Conservation (phyloP, 108 stramenopile genomes). For the Cyclotella sp. region DNA sequence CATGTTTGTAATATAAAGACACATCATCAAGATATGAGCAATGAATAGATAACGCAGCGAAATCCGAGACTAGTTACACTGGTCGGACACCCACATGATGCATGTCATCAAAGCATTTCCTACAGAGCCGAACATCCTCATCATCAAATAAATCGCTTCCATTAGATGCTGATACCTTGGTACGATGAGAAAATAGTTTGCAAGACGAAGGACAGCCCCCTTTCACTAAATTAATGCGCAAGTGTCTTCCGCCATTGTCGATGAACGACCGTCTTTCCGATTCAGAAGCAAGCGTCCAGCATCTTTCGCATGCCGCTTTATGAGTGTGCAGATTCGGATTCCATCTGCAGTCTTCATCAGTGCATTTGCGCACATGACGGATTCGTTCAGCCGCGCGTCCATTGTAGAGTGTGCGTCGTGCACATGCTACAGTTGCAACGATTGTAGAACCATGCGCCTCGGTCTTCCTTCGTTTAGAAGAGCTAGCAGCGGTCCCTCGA, state of each 20-base stretch:
- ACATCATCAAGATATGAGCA: too few relatives aligned
- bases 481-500: background rate
- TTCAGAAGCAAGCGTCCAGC: slow-evolving; percentile 47
- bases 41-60: too few relatives aligned
- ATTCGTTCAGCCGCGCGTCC: slow-evolving; percentile 16
- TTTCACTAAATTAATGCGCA: slow-evolving; percentile 43
- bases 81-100: slow-evolving; percentile 23
- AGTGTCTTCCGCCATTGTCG: slow-evolving; percentile 44
- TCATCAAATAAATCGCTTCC: slow-evolving; percentile 3
- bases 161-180: background rate
- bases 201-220: slow-evolving; percentile 58
- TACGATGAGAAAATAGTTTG: slow-evolving; percentile 32
- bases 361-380: slow-evolving; percentile 18
- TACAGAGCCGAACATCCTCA: slow-evolving; percentile 18
- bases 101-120: slow-evolving; percentile 28
- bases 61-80: too few relatives aligned
- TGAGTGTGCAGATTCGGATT: slow-evolving; percentile 2
- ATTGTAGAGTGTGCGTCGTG: slow-evolving; percentile 19
- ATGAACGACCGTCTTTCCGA: slow-evolving; percentile 36
- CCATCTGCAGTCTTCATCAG: slow-evolving; percentile 15
- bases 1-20: too few relatives aligned
- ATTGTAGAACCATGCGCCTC: background rate
- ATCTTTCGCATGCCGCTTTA: slow-evolving; percentile 48
- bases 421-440: background rate
- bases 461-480: slow-evolving; percentile 17